Evolutionary conservation across 352 stramenopile species (phyloP).

Genomic region (Globisporangium apiculatum): DNA sequence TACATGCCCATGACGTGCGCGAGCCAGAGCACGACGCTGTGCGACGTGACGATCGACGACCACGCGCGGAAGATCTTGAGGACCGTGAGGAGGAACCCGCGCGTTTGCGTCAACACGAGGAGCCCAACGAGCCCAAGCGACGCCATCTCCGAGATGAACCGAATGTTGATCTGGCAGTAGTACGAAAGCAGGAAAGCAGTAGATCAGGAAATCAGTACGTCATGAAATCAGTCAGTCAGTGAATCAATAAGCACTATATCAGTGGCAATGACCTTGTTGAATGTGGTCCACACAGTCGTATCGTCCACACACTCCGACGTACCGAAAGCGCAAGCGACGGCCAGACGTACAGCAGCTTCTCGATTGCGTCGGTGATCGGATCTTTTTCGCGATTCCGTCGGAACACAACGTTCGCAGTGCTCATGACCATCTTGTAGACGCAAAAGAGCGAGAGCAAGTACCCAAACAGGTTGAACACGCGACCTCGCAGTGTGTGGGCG

Average conservation of each 20-base stretch:
- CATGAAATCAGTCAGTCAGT: no score
- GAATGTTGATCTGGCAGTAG: constrained; percentile 51
- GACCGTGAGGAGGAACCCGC: constrained; percentile 69
- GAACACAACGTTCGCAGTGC: constrained; percentile 77
- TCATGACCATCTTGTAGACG: constrained; percentile 86
- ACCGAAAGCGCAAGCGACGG: constrained; percentile 63
- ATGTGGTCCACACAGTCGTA: no score
- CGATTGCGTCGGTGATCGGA: constrained; percentile 70
- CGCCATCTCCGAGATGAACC: constrained; percentile 71
- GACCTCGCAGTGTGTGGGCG: constrained; percentile 56
- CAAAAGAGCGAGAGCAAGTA: constrained; percentile 76
- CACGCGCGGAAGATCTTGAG: constrained; percentile 77
- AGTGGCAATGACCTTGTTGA: no score
- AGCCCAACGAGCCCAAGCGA: constrained; percentile 75
- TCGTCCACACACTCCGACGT: constrained; percentile 5
- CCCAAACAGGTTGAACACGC: constrained; percentile 77
- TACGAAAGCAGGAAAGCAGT: not conserved
- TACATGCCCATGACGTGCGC: constrained; percentile 86
- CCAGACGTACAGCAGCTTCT: constrained; percentile 81
- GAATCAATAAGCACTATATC: no score
- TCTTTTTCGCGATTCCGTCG: constrained; percentile 76
- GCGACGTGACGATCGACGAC: constrained; percentile 77
- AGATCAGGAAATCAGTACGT: not conserved
- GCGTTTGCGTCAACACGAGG: constrained; percentile 78
- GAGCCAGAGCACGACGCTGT: constrained; percentile 77